Base-by-base conservation (phyloP, 1,139 yeast species). In the Yamadazyma pseudoaaseri region DNA sequence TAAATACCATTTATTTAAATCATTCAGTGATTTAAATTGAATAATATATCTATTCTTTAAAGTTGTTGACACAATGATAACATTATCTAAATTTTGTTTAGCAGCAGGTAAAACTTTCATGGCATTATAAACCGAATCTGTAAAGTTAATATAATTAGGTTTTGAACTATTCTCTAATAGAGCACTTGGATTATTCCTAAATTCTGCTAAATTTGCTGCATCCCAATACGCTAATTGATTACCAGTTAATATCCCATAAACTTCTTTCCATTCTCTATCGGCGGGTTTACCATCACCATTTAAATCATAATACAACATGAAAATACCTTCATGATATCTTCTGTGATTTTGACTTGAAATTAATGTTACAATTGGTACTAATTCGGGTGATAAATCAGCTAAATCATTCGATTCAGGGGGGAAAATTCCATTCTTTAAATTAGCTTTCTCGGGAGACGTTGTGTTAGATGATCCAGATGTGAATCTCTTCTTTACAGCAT, bases 161-260 rank as follows among this genome's bases (percentile, higher is more conserved):
- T 83, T 84, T 9, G 81, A 60, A 30, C 80, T 69, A 10, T 79
- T 72, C 37, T 70, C 76, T 40, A 77, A 56, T 35, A 78, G 58
- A 15, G 71, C 73, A 17, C 70, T 75, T 2, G 77, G 76, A 47
- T 68, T 45, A 26, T 44, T 38, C 42, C 67, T 66, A 49, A 66
- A 73, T 37, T 68, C 72, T 18, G 86, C 85, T 41, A 89, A 65
- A 42, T 75, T 75, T 27, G 81, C 81, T 1, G 96, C 95, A 57
- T 87, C 90, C 97, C 97, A 90, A 45, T 86, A 77, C 1, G 97
- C 95, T 41, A 92, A 65, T 49, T 89, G 96, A 39, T 89, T 86
- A 11, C 98, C 98, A 6, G 87, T 79, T 30, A 92, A 67, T 17
- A 86, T 87, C 29, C 96, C 97, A 57, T 85, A 92, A 12, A 89